Evolutionary conservation across 306 rosid species (phyloP).

Genomic region (Dryas alaskensis): DNA sequence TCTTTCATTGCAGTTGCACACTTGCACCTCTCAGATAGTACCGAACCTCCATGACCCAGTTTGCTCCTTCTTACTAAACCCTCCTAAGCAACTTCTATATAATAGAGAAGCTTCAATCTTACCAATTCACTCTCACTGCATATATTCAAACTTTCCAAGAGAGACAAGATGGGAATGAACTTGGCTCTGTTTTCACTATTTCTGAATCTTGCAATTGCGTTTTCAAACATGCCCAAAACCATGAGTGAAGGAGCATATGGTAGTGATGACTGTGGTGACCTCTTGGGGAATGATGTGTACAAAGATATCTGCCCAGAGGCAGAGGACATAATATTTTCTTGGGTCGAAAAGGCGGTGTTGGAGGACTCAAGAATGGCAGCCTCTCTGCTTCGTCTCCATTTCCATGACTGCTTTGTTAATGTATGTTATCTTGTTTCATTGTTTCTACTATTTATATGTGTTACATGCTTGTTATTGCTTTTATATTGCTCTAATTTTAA

Average conservation of each 20-base stretch:
- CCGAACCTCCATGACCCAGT: constrained; percentile 14
- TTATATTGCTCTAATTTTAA: background rate
- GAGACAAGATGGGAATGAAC: constrained; percentile 23
- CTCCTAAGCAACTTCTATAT: constrained; percentile 6
- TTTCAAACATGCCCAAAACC: constrained; percentile 21
- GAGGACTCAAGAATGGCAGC: constrained; percentile 85
- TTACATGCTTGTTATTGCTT: background rate
- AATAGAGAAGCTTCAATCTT: background rate
- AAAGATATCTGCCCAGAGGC: constrained; percentile 59
- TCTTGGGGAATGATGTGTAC: constrained; percentile 34
- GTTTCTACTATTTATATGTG: background rate
- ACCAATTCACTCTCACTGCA: constrained; percentile 4
- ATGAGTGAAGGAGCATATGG: constrained; percentile 41
- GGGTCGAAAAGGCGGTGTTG: constrained; percentile 49
- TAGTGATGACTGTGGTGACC: constrained; percentile 29
- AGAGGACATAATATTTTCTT: constrained; percentile 59
- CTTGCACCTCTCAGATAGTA: background rate
- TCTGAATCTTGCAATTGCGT: constrained; percentile 35
- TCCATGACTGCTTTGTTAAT: constrained; percentile 90
- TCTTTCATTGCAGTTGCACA: background rate
- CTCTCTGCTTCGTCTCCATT: constrained; percentile 79
- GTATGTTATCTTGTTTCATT: constrained; percentile 35
- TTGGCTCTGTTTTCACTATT: constrained; percentile 32
- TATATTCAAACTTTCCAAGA: background rate
- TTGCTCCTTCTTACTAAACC: background rate